Evolutionary conservation across 495 filamentous ascomycete species (phyloP), one percentile per base, ranked within the genome.

Genomic region (Penicillium silybi): DNA sequence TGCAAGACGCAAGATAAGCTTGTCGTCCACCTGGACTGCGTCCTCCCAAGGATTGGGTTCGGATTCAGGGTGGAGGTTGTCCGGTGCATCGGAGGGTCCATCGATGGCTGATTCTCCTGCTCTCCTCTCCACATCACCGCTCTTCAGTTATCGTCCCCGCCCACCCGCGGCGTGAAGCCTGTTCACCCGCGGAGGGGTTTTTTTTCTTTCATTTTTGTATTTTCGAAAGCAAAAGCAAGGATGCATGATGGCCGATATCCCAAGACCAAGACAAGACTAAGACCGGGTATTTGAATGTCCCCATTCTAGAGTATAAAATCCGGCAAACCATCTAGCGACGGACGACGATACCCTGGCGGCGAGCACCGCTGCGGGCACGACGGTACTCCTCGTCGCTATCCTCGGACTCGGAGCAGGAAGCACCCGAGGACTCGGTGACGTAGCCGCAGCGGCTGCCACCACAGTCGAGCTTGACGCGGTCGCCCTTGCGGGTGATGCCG

Each of bases 401-500:
- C 54, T 66, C 63, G 39, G 75, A 78, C 42, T 75, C 74, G 41
- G 71, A 75, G 67, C 79, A 84, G 56, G 65, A 67, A 11, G 62
- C 72, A 19, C 71, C 76, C 2, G 78, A 81, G n/a, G 69, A 73
- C 59, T 77, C 74, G 58, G 84, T 80, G 52, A 79, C 78, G 74
- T 87, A 92, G 52, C 87, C 87, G 69, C 91, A 96, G 64, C 90
- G 84, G 52, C 81, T 74, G 54, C 91, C 91, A 40, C 90, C 90
- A 61, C 91, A 96, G 80, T 96, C 91, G 54, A 96, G 83, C 81
- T 90, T 93, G 81, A 96, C 86, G 50, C 90, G 82, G 65, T 91
- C 86, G 53, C 91, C 91, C 74, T 84, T 84, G 72, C 90, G 88
- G 51, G 91, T 97, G 78, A 97, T 95, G 49, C 91, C 91, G 76